A percentile compares a stretch with the other conserved stretches of the same genome.
Conservation (phyloP, 306 rosid genomes). For the Rubus idaeus region DNA sequence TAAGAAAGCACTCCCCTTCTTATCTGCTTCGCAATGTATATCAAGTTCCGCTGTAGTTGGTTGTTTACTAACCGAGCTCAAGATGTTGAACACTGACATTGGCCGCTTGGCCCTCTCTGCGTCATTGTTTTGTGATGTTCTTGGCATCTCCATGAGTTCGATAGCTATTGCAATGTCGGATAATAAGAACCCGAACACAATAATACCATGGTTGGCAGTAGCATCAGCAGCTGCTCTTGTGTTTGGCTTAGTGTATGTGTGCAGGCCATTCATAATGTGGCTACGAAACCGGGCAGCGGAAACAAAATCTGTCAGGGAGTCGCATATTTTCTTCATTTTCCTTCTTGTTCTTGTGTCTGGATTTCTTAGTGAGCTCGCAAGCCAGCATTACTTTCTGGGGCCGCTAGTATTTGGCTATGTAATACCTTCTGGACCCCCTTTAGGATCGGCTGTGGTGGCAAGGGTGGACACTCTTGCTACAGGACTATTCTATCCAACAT, state of each 20-base stretch:
- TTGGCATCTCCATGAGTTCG: slow-evolving; percentile 21
- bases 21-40: slow-evolving; percentile 40
- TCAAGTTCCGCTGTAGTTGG: slow-evolving; percentile 43
- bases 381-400: slow-evolving; percentile 59
- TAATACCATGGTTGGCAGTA: background rate
- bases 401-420: slow-evolving; percentile 52
- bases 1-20: slow-evolving; percentile 15
- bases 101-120: slow-evolving; percentile 56
- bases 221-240: slow-evolving; percentile 22
- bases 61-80: slow-evolving; percentile 51
- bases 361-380: slow-evolving; percentile 40
- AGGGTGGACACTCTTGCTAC: slow-evolving; percentile 43
- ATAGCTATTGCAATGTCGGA: slow-evolving; percentile 17
- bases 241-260: background rate
- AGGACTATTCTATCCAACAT: slow-evolving; percentile 50
- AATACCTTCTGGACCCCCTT: slow-evolving; percentile 64
- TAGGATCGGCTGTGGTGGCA: slow-evolving; percentile 46
- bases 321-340: slow-evolving; percentile 20
- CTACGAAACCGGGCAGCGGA: slow-evolving; percentile 10
- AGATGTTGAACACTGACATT: slow-evolving; percentile 51
- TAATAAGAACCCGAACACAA: background rate
- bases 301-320: slow-evolving; percentile 33
- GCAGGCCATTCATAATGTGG: slow-evolving; percentile 40
- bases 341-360: slow-evolving; percentile 30
- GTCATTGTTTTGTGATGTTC: slow-evolving; percentile 38